Evolutionary conservation across 2,329 filamentous ascomycete genomes (phyloP), one percentile per base, ranked within the genome.

Genomic region (Talaromyces verruculosus): DNA sequence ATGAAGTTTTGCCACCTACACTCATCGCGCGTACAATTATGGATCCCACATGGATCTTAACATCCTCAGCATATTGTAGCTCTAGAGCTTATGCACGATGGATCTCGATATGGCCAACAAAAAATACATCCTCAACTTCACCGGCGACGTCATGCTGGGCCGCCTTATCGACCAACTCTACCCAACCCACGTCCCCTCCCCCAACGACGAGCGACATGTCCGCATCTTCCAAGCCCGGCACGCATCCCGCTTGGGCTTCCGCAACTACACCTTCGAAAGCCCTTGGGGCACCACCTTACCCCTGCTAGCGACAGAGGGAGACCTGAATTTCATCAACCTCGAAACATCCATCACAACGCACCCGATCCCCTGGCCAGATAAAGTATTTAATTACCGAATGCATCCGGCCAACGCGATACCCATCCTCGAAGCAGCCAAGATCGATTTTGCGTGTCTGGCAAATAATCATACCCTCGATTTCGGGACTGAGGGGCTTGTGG

Each of bases 391-490:
- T 59, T 80, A 79, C 64, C 75, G 77, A 63, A 79, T 77, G 72
- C 78, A 80, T 61, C 77, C 78, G 0, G 73, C 71, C n/a, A 79
- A 80, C 51, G 68, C 77, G 0, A 67, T 64, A 1, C 39, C 49
- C 2, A 72, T 74, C 8, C 67, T 79, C 15, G 70, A 71, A 37
- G 73, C 72, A 19, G 77, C 74, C 1, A 62, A 68, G 0, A 68
- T 79, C 25, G 71, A 75, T 65, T 79, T 77, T 59, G 76, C 73
- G 1, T 72, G 72, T 45, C 69, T 80, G 5, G 78, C 78, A 1
- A 80, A 80, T 67, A 80, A 80, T 63, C 78, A 80, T 61, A 76
- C 73, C 0, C 72, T 79, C 3, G 78, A 80, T 64, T 80, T 78
- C 63, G 68, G 71, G 3, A 68, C 72, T 3, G 71, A 71, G 33